Base-by-base conservation (phyloP, 306 rosid genomes). In the Prunus mira region DNA sequence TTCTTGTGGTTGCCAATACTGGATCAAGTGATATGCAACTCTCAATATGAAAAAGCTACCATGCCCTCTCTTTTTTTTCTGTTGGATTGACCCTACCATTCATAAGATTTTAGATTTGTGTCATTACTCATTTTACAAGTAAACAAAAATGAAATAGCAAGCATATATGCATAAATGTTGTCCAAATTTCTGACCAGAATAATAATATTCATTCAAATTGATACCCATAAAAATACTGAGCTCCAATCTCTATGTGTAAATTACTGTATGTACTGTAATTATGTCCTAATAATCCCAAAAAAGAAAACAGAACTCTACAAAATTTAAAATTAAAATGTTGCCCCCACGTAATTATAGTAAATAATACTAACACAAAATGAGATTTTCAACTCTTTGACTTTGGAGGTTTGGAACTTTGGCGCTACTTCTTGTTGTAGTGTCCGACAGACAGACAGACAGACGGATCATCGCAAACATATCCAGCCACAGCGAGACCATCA, bases 141-240 rank as follows among this genome's bases (percentile, higher is more conserved):
- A 32, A 38, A 34, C 41, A 6, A 32, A 32, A 4, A 32, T 32
- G 6, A 32, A 32, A 32, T 32, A 32, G 34, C 5, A 30, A 30
- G 34, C 34, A 30, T 30, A 0, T 0, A 30, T 30, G 34, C 34
- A 30, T 30, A 3, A 60, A 15, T 60, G 17, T 1, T 1, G 30
- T 28, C 1, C n/a, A 50, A 65, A 52, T 67, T 69, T 38, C 9
- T 38, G 43, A 38, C 38, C 1, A 32, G 38, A 32, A 32, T 5
- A 32, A 32, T 32, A 32, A 32, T 32, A 32, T 38, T 38, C 43
- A 63, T 28, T 15, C 19, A 50, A 65, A 65, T 67, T 69, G 74
- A 57, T 43, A 58, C 75, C 80, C 75, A 69, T 68, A 10, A 65
- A 55, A 30, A 73, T 20, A 28, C 74, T 20, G 79, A 80, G 79